phyloP scores from a whole-genome alignment of 169 alveolate genomes.

The Cryptosporidium parvum region DNA sequence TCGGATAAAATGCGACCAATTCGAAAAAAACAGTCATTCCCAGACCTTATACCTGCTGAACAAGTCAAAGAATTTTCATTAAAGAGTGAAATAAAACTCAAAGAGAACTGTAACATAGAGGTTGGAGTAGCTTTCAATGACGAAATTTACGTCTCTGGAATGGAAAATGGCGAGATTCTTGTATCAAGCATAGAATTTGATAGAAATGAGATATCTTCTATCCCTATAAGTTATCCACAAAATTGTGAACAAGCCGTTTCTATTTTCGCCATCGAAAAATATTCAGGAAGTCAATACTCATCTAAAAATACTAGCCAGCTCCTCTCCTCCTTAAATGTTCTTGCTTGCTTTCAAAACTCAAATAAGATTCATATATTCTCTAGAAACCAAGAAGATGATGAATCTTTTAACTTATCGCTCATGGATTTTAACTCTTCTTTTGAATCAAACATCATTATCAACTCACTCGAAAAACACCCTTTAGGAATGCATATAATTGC shows the following conservation, averaged over 20 bases:
- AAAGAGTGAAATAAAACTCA: background rate
- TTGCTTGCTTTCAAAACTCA: conserved; percentile 27
- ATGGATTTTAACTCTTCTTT: background rate
- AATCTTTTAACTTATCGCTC: background rate
- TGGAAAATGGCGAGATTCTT: conserved; percentile 33
- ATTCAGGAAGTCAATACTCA: background rate
- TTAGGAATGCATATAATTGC: conserved; percentile 28
- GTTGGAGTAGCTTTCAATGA: conserved; percentile 74
- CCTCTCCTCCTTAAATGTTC: background rate
- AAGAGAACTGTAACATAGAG: conserved; percentile 26
- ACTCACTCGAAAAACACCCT: conserved; percentile 21
- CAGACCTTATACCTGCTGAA: conserved; percentile 62
- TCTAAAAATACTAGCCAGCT: background rate
- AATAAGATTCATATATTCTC: conserved; percentile 16
- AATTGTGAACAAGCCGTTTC: conserved; percentile 1
- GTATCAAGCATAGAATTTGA: conserved; percentile 4
- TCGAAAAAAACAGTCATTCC: conserved; percentile 77
- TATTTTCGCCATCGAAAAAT: background rate
- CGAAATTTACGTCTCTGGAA: conserved; percentile 34
- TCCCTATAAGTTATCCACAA: background rate
- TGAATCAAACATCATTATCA: background rate
- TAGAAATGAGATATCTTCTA: background rate
- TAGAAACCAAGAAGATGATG: background rate
- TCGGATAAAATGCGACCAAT: conserved; percentile 77
- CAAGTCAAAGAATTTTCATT: conserved; percentile 33